phyloP scores from a whole-genome alignment of 106 monocot species.

The Dendrobium chrysotoxum region DNA sequence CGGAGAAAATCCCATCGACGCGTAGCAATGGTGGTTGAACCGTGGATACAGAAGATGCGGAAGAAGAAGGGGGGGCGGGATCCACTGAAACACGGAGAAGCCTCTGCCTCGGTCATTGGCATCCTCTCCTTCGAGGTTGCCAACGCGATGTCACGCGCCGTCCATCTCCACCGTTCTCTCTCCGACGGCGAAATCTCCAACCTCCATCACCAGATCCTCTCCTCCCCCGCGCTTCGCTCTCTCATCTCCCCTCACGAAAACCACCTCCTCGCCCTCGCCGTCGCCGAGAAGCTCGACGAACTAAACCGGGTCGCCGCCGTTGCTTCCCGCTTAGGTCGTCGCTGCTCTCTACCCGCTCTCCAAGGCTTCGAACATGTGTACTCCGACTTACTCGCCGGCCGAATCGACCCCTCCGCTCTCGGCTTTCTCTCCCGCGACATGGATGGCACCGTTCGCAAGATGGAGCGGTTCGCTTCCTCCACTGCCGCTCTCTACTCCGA shows the following conservation, averaged over 20 bases:
- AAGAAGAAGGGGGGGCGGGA: constrained; percentile 15
- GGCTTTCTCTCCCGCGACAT: constrained; percentile 32
- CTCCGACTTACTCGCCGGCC: constrained; percentile 59
- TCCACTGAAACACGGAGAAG: constrained; percentile 3
- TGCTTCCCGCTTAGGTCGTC: constrained; percentile 66
- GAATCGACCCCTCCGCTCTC: constrained; percentile 23
- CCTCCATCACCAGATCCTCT: constrained; percentile 27
- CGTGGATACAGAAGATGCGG: constrained; percentile 47
- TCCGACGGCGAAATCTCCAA: constrained; percentile 44
- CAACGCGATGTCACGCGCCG: constrained; percentile 74
- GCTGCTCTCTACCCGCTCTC: constrained; percentile 61
- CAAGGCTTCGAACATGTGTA: constrained; percentile 91
- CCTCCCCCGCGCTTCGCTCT: constrained; percentile 37
- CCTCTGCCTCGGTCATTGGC: constrained; percentile 26
- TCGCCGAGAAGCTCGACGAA: constrained; percentile 80
- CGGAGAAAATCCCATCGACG: background rate
- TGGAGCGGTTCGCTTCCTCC: constrained; percentile 61
- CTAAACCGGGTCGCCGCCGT: constrained; percentile 80
- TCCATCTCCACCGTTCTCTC: constrained; percentile 70
- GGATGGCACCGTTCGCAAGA: constrained; percentile 45
- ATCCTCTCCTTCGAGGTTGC: constrained; percentile 94
- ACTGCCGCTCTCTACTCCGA: constrained; percentile 68
- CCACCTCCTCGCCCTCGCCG: constrained; percentile 50
- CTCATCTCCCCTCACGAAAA: constrained; percentile 49
- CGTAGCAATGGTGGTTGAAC: constrained; percentile 29